Evolutionary conservation across 495 filamentous ascomycete genomes (phyloP).

Genomic region (Trichocladium uniseriatum): DNA sequence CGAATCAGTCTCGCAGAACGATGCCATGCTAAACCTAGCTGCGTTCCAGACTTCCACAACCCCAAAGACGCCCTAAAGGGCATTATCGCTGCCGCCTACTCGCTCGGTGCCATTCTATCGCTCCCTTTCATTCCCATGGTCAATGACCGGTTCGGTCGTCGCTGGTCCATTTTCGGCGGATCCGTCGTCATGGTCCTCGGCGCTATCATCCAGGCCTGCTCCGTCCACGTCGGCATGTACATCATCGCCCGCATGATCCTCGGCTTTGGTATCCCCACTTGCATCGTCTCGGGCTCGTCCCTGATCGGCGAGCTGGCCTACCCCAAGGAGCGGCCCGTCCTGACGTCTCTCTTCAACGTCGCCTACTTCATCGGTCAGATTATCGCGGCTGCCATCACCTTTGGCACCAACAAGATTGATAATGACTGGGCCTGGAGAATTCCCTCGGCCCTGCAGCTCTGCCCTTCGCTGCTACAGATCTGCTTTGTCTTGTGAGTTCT

Average conservation of each 20-base stretch:
- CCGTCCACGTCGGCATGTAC: slow-evolving; percentile 47
- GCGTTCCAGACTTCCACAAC: slow-evolving; percentile 26
- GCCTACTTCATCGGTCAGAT: slow-evolving; percentile 57
- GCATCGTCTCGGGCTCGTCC: slow-evolving; percentile 54
- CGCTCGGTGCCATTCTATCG: slow-evolving; percentile 29
- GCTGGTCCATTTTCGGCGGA: slow-evolving; percentile 48
- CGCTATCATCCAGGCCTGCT: slow-evolving; percentile 42
- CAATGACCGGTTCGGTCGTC: slow-evolving; percentile 42
- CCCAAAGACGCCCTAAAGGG: slow-evolving; percentile 34
- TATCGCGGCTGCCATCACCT: slow-evolving; percentile 49
- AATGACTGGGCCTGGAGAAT: slow-evolving; percentile 58
- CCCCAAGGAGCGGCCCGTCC: slow-evolving; percentile 55
- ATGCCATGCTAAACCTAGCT: background rate
- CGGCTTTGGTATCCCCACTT: slow-evolving; percentile 56
- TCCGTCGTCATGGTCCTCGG: slow-evolving; percentile 50
- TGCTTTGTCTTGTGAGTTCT: slow-evolving; percentile 34
- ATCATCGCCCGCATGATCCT: slow-evolving; percentile 56
- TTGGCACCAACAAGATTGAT: slow-evolving; percentile 49
- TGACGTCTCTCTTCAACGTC: slow-evolving; percentile 62
- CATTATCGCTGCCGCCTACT: slow-evolving; percentile 24
- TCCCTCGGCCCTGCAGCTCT: slow-evolving; percentile 50
- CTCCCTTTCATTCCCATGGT: slow-evolving; percentile 45
- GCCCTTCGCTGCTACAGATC: slow-evolving; percentile 50
- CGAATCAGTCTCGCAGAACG: too few species aligned
- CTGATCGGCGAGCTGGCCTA: slow-evolving; percentile 58